Conservation (phyloP, 2,329 filamentous ascomycete genomes). For the Chaetomium olivaceum region DNA sequence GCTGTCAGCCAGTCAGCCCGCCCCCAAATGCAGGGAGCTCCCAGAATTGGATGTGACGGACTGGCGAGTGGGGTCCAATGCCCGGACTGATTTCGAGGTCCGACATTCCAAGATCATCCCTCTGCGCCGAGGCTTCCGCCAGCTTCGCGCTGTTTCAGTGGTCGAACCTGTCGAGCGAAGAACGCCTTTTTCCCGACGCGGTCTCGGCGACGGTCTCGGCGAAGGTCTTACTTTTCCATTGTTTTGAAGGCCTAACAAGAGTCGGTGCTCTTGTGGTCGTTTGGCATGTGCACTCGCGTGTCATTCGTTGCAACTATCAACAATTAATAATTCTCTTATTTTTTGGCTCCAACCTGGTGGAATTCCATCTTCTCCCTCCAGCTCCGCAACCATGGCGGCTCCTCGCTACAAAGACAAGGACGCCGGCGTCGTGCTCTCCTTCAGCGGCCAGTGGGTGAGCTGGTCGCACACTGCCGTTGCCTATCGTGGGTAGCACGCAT, state of each 20-base stretch:
- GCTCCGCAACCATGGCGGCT: slow-evolving; percentile 41
- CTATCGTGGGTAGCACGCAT: slow-evolving; percentile 61
- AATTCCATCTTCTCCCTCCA: not conserved
- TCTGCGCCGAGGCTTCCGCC: slow-evolving; percentile 28
- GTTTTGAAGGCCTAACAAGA: not conserved
- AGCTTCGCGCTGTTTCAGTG: slow-evolving; percentile 4
- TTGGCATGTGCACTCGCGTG: slow-evolving; percentile 10
- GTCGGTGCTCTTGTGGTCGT: not conserved
- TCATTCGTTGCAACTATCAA: not conserved
- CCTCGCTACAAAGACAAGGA: slow-evolving; percentile 65
- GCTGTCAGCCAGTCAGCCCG: too few relatives aligned
- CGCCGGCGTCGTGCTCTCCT: slow-evolving; percentile 57
- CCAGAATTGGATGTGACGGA: not conserved
- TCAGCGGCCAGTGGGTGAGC: slow-evolving; percentile 89
- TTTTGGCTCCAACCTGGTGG: not conserved
- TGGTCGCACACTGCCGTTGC: slow-evolving; percentile 83
- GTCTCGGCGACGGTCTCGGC: not conserved
- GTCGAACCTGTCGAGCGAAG: not conserved
- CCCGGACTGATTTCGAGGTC: not conserved
- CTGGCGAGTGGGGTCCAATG: not conserved
- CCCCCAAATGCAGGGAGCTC: not conserved
- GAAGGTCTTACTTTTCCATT: not conserved
- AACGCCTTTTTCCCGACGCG: not conserved
- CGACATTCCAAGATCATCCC: slow-evolving; percentile 1
- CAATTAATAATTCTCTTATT: not conserved